A percentile compares a stretch with the other conserved stretches of the same genome.
These are phyloP conservation scores for Hymenoscyphus occultus DNA, from an alignment of 2,329 filamentous ascomycete genomes.

Conservation along the genomic window DNA sequence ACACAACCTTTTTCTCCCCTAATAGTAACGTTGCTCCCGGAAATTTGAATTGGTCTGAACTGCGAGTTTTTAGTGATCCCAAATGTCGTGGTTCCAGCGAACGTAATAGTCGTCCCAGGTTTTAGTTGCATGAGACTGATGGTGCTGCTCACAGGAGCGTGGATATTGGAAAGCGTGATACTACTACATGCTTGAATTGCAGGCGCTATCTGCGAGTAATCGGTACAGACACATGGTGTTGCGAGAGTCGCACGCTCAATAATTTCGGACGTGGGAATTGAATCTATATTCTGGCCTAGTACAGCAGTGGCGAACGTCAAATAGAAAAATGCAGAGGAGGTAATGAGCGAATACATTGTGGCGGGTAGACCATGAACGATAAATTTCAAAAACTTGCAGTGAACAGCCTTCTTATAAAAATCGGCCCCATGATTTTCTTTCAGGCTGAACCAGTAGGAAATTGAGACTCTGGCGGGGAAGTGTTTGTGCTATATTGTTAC, in stretches of 20 bases:
- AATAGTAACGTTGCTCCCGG: constrained; percentile 42
- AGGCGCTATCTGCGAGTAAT: constrained; percentile 34
- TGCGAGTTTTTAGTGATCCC: constrained; percentile 39
- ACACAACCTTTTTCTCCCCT: constrained; percentile 38
- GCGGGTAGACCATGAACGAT: neutral
- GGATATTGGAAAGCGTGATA: constrained; percentile 42
- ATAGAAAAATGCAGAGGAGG: neutral
- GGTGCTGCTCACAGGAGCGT: constrained; percentile 39
- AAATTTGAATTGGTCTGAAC: constrained; percentile 39
- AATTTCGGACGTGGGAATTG: neutral
- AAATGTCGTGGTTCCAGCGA: constrained; percentile 41
- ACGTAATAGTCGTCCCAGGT: constrained; percentile 42
- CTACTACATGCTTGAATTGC: constrained; percentile 42
- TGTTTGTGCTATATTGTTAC: neutral
- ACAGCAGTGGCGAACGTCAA: neutral
- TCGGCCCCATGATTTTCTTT: neutral
- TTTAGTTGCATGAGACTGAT: constrained; percentile 42
- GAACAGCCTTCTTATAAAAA: neutral
- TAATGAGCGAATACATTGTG: neutral
- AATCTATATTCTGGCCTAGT: neutral
- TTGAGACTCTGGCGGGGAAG: neutral
- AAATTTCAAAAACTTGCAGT: neutral
- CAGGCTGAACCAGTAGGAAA: neutral
- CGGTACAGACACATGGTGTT: constrained; percentile 4
- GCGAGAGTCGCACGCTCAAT: neutral